Conservation (phyloP, 768 basidiomycete genomes). For the Lactifluus hygrophoroides region DNA sequence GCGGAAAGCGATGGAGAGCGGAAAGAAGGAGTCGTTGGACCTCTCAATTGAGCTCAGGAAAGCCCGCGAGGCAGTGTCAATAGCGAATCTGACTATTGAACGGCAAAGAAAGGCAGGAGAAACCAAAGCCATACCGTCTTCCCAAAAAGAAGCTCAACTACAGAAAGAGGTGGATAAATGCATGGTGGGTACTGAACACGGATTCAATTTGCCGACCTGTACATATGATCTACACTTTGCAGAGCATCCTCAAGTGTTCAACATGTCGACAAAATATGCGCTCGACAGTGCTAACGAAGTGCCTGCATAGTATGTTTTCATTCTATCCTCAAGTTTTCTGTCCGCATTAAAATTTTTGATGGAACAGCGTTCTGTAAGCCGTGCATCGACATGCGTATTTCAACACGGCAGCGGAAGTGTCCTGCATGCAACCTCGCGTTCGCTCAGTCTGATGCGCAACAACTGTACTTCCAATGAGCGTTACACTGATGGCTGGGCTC, state of each 20-base stretch:
- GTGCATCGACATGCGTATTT: slow-evolving; percentile 80
- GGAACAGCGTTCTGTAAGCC: slow-evolving; percentile 70
- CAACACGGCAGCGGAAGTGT: slow-evolving; percentile 89
- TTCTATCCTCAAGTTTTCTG: background rate
- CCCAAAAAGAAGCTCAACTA: slow-evolving; percentile 31
- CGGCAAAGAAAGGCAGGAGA: slow-evolving; percentile 38
- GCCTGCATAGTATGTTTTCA: slow-evolving; percentile 74
- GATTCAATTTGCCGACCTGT: background rate
- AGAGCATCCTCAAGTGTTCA: slow-evolving; percentile 84
- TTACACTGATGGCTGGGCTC: background rate
- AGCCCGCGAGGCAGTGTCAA: background rate
- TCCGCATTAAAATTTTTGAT: background rate
- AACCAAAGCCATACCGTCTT: slow-evolving; percentile 21
- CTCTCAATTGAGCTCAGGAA: slow-evolving; percentile 1
- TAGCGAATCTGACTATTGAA: slow-evolving; percentile 20
- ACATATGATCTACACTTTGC: slow-evolving; percentile 3
- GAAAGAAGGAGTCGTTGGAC: slow-evolving; percentile 1
- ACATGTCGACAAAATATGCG: slow-evolving; percentile 77
- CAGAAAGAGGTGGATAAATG: slow-evolving; percentile 46
- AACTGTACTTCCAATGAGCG: slow-evolving; percentile 46
- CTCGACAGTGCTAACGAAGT: slow-evolving; percentile 74
- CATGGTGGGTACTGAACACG: slow-evolving; percentile 38
- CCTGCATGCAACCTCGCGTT: slow-evolving; percentile 81
- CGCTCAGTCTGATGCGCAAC: slow-evolving; percentile 74
- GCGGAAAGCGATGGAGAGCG: background rate